Conservation (phyloP, 768 basidiomycete genomes). For the Wakefieldia striispora region DNA sequence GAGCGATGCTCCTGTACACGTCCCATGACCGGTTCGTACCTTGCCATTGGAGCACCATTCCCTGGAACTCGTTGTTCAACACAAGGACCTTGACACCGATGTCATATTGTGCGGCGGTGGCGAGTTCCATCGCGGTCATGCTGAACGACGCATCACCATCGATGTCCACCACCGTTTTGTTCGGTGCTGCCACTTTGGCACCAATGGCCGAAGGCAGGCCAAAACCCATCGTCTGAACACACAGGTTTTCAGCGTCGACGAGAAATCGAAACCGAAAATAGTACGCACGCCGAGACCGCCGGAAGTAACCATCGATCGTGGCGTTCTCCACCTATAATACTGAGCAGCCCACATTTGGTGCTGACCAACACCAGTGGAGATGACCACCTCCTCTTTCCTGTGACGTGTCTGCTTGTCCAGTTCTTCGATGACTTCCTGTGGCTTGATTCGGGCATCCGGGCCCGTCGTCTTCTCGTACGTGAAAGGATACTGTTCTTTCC, state of each 20-base stretch:
- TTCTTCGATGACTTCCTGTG: conserved; percentile 95
- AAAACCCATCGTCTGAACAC: conserved; percentile 90
- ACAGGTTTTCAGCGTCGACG: background rate
- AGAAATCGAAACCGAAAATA: background rate
- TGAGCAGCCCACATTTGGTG: conserved; percentile 99
- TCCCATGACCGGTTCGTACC: conserved; percentile 44
- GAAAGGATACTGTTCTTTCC: conserved; percentile 92
- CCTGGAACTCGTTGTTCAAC: conserved; percentile 97
- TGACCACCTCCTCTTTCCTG: conserved; percentile 81
- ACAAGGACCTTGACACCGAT: conserved; percentile 96
- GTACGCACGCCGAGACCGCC: conserved; percentile 87
- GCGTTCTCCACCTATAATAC: conserved; percentile 86
- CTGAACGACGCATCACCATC: conserved; percentile 98
- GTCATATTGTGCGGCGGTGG: conserved; percentile 84
- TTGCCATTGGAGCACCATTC: conserved; percentile 99
- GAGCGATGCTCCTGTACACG: background rate
- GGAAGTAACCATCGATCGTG: conserved; percentile 85
- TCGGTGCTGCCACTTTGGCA: conserved; percentile 92
- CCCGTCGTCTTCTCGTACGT: conserved; percentile 64
- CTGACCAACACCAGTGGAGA: conserved; percentile 96
- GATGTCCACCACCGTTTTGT: conserved; percentile 93
- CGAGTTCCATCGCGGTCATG: conserved; percentile 99
- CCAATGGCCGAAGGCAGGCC: conserved; percentile 94
- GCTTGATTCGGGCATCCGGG: conserved; percentile 77
- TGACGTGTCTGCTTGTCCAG: conserved; percentile 76